Percentiles rank a stretch among this genome's conserved stretches.
phyloP scores from a whole-genome alignment of 441 rosid species.

The Monsonia emarginata region DNA sequence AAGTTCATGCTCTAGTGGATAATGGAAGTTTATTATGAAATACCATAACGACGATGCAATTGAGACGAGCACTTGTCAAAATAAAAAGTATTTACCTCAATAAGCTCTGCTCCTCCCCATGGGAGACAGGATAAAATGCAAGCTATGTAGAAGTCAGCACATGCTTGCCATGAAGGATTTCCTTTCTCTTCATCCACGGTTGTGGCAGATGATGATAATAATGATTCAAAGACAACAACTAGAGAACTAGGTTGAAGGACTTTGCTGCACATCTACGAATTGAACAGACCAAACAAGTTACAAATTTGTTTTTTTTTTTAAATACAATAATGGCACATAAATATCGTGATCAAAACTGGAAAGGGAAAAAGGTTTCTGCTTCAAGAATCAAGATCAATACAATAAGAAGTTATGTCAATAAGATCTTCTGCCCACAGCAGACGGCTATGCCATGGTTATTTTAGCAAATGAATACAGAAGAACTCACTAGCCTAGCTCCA shows the following conservation, averaged over 20 bases:
- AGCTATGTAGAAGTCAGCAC: slow-evolving; percentile 82
- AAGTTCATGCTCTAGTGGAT: background rate
- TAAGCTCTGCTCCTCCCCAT: slow-evolving; percentile 94
- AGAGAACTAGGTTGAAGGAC: slow-evolving; percentile 81
- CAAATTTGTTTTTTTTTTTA: background rate
- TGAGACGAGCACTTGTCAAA: background rate
- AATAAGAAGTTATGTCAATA: background rate
- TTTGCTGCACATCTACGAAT: slow-evolving; percentile 81
- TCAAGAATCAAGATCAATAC: background rate
- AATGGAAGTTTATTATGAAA: no score
- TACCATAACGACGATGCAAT: background rate
- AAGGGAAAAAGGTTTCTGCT: no score
- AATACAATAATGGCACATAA: no score
- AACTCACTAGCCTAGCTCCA: background rate
- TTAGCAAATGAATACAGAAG: background rate
- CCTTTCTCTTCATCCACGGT: slow-evolving; percentile 97
- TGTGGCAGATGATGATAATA: slow-evolving; percentile 92
- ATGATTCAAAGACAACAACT: slow-evolving; percentile 70
- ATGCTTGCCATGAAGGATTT: slow-evolving; percentile 91
- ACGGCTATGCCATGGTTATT: background rate
- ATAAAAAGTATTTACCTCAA: slow-evolving; percentile 50
- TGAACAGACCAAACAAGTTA: slow-evolving; percentile 16
- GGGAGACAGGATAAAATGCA: slow-evolving; percentile 94
- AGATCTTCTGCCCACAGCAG: background rate
- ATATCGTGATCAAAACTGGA: no score